Base-by-base conservation (phyloP, 768 basidiomycete genomes). In the Phylloporus rhodoxanthus region DNA sequence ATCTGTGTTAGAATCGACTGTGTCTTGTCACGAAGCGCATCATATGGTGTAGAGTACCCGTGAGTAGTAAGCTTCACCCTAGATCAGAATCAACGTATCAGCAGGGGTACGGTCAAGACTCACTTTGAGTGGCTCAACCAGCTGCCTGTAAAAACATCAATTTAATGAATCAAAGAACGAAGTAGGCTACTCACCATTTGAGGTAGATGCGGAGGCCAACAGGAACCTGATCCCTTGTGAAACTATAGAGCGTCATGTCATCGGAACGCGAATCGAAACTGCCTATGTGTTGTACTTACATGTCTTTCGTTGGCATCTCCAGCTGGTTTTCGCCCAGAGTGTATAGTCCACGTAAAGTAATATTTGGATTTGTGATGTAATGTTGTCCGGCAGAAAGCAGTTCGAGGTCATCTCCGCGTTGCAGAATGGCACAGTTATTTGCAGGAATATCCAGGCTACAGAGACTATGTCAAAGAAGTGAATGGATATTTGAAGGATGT, bases 1-100 rank as follows among this genome's bases (percentile, higher is more conserved):
- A 91, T 89, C 66, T 91, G 89, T 0, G 88, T 91, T 46, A 91
- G 66, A 52, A 91, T 90, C 0, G 85, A 88, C 66, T 91, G 90
- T 0, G 88, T 86, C 72, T 91, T 91, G 67, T 91, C 89, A 41
- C 71, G 64, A 39, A 87, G 74, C 0, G 85, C 84, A 57, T 88
- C 84, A 58, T 86, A 91, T 5, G 90, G 88, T 0, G 87, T 90
- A 50, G 79, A 77, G 63, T 91, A 91, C 19, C 90, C 90, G 62
- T 91, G 90, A 1, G 81, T 85, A 1, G 90, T 82, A 33, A 91
- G 76, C 75, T 84, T 73, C 53, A 79, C 66, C 1, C 21, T 28
- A 45, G 8, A 19, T 68, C 38, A 59, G 76, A 72, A 58, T 77
- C 73, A 6, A 70, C 71, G 38, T 73, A 64, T 56, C 32, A 48